Conservation (phyloP, 1,284 basidiomycete genomes). For the Ustilago trichophora region DNA sequence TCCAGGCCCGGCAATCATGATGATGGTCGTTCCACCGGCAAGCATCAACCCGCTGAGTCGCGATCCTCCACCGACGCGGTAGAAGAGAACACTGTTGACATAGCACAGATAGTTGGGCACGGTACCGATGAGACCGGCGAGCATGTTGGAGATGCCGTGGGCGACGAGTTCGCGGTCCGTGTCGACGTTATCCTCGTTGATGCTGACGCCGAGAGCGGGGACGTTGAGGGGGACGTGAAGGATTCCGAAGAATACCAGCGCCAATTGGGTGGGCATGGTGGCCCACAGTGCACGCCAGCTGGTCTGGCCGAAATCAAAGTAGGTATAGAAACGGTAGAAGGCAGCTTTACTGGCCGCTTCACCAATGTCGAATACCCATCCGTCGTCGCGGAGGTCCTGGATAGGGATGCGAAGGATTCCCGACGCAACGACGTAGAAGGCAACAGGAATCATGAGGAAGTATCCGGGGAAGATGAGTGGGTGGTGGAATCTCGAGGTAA, state of each 20-base stretch:
- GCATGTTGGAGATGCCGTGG: conserved; percentile 89
- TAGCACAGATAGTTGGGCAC: conserved; percentile 72
- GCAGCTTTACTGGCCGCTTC: conserved; percentile 52
- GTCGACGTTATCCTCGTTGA: conserved; percentile 86
- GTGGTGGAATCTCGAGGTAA: conserved; percentile 83
- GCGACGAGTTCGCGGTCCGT: conserved; percentile 91
- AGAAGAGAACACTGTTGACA: conserved; percentile 71
- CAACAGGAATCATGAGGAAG: conserved; percentile 81
- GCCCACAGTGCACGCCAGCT: conserved; percentile 64
- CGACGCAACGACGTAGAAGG: conserved; percentile 82
- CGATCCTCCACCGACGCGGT: conserved; percentile 89
- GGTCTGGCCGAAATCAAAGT: conserved; percentile 63
- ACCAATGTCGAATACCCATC: conserved; percentile 91
- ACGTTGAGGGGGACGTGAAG: conserved; percentile 79
- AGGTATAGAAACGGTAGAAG: conserved; percentile 65
- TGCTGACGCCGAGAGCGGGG: conserved; percentile 91
- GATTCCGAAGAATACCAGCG: conserved; percentile 84
- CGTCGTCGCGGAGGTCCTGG: conserved; percentile 72
- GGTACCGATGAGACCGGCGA: conserved; percentile 81
- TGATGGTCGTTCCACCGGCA: conserved; percentile 76
- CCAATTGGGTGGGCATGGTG: conserved; percentile 69
- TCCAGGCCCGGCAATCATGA: conserved; percentile 83
- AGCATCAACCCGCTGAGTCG: conserved; percentile 86
- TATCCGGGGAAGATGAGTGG: conserved; percentile 90
- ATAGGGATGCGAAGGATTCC: conserved; percentile 75